Evolutionary conservation across 352 stramenopile genomes (phyloP), one percentile per base, ranked within the genome.

Genomic region (Phytophthora ohioensis): DNA sequence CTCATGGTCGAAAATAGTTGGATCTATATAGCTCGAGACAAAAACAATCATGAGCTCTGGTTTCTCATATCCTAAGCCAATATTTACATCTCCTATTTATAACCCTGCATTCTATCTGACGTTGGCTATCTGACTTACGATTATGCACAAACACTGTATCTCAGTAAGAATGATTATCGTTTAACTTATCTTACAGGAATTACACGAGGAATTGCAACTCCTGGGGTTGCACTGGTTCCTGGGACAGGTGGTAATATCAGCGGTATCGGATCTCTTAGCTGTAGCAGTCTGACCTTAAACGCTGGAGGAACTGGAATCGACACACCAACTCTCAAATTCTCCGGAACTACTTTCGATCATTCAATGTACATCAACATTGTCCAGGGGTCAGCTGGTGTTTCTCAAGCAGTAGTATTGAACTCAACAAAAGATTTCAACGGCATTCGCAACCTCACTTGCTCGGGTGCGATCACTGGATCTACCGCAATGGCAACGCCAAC

Each of bases 161-260:
- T 60, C 38, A 13, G 6, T 49, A 60, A 60, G 39, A 60, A 60
- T 52, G 54, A 49, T 51, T 60, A 60, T 51, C 54, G 54, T 2
- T 52, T 60, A 13, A 51, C 54, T 15, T 60, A 60, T 42, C 47
- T 60, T 9, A 41, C 54, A 52, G 54, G 54, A 4, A 60, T 52
- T 32, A 60, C 54, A 31, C 54, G 0, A 48, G 17, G 43, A 34
- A 34, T 21, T 51, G 43, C 43, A 51, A 51, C 43, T 5, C 21
- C 13, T 30, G 17, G 43, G n/a, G 17, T 51, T 30, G 17, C 43
- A 15, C 43, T 51, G 13, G 43, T 51, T 30, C 43, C 43, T 13
- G 43, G 43, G 2, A 34, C 43, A 30, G n/a, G n/a, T 34, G 17
- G 43, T 51, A 21, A 51, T 51, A 51, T 51, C 43, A 51, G 43